Conservation (phyloP, 192 early-diverging fungal genomes). For the Rhizoclosmatium globosum region DNA sequence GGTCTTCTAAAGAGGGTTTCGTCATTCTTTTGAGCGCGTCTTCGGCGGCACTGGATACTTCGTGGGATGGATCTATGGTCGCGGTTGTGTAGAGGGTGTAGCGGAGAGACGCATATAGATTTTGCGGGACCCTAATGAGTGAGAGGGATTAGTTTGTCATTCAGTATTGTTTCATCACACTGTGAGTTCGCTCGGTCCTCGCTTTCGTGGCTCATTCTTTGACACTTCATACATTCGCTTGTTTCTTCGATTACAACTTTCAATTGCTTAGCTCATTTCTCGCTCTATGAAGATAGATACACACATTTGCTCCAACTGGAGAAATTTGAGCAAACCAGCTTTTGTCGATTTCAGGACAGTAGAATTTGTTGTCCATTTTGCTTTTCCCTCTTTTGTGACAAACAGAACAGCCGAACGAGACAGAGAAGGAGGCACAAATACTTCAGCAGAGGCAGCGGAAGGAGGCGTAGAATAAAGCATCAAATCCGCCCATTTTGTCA, state of each 20-base stretch:
- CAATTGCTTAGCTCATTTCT: too few species aligned
- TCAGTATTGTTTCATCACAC: too few species aligned
- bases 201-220: too few species aligned
- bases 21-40: constrained; percentile 78
- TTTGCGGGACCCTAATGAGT: constrained; percentile 49
- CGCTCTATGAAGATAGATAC: too few species aligned
- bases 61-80: constrained; percentile 75
- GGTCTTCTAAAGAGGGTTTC: constrained; percentile 77
- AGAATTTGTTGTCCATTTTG: constrained; percentile 62
- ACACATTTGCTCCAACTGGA: constrained; percentile 16
- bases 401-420: constrained; percentile 58
- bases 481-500: constrained; percentile 68
- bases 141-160: too few species aligned
- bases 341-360: constrained; percentile 46
- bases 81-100: constrained; percentile 68
- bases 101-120: constrained; percentile 60
- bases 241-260: too few species aligned
- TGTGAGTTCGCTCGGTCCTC: too few species aligned
- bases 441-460: constrained; percentile 28
- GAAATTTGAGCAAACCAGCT: constrained; percentile 44
- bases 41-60: constrained; percentile 75
- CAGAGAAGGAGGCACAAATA: constrained; percentile 63
- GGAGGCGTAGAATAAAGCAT: constrained; percentile 67
- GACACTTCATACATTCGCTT: too few species aligned
- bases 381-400: constrained; percentile 79